Conservation (phyloP, 345 rosid species). For the Citrus inodora region DNA sequence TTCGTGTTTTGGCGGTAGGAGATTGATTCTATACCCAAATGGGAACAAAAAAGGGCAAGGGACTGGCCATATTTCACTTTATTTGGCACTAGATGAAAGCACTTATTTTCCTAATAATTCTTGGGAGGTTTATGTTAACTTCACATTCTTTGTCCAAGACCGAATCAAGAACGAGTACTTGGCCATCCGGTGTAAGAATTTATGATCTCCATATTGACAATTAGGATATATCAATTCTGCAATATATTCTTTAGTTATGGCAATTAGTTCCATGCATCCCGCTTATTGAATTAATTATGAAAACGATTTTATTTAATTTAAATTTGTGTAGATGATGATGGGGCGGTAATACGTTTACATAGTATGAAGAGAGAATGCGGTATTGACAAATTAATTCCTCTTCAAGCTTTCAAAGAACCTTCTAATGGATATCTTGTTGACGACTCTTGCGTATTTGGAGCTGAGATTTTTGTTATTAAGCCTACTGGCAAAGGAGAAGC, state of each 20-base stretch:
- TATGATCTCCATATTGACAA: too few species aligned
- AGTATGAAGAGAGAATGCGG: slow-evolving; percentile 3
- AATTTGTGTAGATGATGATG: slow-evolving; percentile 11
- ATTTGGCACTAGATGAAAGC: slow-evolving; percentile 9
- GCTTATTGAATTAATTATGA: too few species aligned
- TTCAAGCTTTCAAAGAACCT: background rate
- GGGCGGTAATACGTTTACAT: background rate
- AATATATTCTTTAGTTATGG: too few species aligned
- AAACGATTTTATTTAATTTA: too few species aligned
- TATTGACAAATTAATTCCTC: slow-evolving; percentile 8
- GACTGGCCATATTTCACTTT: slow-evolving; percentile 11
- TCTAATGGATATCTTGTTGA: slow-evolving; percentile 3
- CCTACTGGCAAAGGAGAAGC: background rate
- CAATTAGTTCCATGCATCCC: too few species aligned
- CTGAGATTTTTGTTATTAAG: slow-evolving; percentile 10
- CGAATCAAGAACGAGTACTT: background rate
- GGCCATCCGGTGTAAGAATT: background rate
- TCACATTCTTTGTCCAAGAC: slow-evolving; percentile 10
- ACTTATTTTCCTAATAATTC: background rate
- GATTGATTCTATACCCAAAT: slow-evolving; percentile 14
- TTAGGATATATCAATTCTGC: too few species aligned
- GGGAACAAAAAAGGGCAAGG: slow-evolving; percentile 10
- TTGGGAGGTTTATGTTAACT: slow-evolving; percentile 8
- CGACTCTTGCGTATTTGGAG: slow-evolving; percentile 12
- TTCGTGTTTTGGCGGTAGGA: background rate